phyloP scores from a whole-genome alignment of 2,329 filamentous ascomycete genomes.

The Fusarium palustre region DNA sequence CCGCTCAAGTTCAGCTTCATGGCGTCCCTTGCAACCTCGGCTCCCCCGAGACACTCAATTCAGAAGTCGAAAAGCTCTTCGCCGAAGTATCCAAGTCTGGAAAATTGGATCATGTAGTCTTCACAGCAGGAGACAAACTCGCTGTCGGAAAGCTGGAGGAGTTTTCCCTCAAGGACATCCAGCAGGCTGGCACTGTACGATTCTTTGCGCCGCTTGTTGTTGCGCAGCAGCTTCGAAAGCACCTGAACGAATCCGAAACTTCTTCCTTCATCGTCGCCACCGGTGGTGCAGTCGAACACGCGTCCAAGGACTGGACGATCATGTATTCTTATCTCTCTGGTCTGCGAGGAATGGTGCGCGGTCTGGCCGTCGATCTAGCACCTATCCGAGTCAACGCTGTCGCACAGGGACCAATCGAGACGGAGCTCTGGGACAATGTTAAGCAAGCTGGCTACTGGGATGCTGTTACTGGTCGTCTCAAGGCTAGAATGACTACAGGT shows the following conservation, averaged over 20 bases:
- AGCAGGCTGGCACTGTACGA: slow-evolving; percentile 33
- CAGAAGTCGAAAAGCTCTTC: slow-evolving; percentile 30
- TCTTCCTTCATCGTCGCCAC: slow-evolving; percentile 40
- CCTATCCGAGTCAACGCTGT: slow-evolving; percentile 39
- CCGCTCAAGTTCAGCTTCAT: slow-evolving; percentile 28
- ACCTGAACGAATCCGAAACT: slow-evolving; percentile 21
- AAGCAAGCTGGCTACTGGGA: slow-evolving; percentile 37
- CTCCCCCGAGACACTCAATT: slow-evolving; percentile 19
- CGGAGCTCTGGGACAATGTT: slow-evolving; percentile 33
- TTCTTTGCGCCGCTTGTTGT: slow-evolving; percentile 38
- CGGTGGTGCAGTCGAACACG: slow-evolving; percentile 28
- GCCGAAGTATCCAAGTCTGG: slow-evolving; percentile 25
- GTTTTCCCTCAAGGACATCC: slow-evolving; percentile 20
- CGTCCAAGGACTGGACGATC: slow-evolving; percentile 31
- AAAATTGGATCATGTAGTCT: slow-evolving; percentile 39
- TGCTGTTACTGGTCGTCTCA: slow-evolving; percentile 22
- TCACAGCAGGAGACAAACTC: slow-evolving; percentile 34
- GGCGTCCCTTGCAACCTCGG: slow-evolving; percentile 37
- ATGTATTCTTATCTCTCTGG: slow-evolving; percentile 33
- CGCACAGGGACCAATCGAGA: slow-evolving; percentile 31
- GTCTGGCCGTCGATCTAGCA: slow-evolving; percentile 36
- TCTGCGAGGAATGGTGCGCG: slow-evolving; percentile 30
- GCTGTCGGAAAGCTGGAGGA: slow-evolving; percentile 31
- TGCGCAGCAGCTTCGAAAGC: slow-evolving; percentile 36
- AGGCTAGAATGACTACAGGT: slow-evolving; percentile 32